Evolutionary conservation across 1,284 basidiomycete species (phyloP).

Genomic region (Rhodotorula glutinis): DNA sequence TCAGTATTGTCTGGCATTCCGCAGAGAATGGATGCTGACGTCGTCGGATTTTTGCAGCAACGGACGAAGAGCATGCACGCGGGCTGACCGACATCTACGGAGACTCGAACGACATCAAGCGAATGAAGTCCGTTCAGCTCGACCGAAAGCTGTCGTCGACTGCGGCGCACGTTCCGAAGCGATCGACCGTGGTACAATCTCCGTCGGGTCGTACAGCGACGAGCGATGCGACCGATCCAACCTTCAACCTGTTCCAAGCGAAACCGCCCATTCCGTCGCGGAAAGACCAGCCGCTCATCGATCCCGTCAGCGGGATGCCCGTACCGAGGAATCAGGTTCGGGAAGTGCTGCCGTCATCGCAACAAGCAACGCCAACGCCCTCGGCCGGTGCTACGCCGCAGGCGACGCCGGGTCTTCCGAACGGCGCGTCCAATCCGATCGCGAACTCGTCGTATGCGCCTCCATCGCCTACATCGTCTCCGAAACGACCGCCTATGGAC

Average conservation of each 20-base stretch:
- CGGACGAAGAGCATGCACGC: constrained; percentile 28
- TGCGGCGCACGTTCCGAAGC: constrained; percentile 83
- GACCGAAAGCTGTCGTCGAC: constrained; percentile 88
- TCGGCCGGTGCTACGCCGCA: neutral
- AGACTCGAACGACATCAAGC: constrained; percentile 84
- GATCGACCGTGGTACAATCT: constrained; percentile 92
- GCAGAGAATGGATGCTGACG: constrained; percentile 3
- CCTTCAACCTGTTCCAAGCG: constrained; percentile 43
- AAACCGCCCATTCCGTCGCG: constrained; percentile 40
- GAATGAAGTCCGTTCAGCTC: constrained; percentile 84
- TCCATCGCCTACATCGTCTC: constrained; percentile 23
- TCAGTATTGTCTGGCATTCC: constrained; percentile 35
- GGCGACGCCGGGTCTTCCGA: neutral
- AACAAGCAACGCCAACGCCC: neutral
- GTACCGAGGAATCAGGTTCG: constrained; percentile 47
- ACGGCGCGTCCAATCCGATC: neutral
- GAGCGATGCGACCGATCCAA: constrained; percentile 53
- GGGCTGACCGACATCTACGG: constrained; percentile 60
- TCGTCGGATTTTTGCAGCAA: constrained; percentile 3
- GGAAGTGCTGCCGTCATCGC: constrained; percentile 2
- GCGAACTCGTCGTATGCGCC: constrained; percentile 23
- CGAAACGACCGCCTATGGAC: constrained; percentile 40
- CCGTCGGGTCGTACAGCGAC: constrained; percentile 85
- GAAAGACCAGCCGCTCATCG: constrained; percentile 40
- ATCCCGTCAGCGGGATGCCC: constrained; percentile 39